phyloP scores from a whole-genome alignment of 805 yeast species.

The Lachancea mirantina region DNA sequence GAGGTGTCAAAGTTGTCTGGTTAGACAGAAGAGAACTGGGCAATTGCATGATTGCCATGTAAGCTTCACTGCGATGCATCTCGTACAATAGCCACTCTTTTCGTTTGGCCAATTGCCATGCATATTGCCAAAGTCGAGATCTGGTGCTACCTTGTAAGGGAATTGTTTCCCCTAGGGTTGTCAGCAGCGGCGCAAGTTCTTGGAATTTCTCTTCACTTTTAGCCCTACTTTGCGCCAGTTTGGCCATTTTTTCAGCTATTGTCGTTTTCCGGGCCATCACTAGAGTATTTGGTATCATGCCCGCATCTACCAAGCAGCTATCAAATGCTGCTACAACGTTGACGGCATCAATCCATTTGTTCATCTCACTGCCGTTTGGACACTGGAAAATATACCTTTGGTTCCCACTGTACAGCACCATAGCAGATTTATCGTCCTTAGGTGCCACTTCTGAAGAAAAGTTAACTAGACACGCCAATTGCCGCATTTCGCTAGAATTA shows the following conservation, averaged over 20 bases:
- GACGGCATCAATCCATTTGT: slow-evolving; percentile 51
- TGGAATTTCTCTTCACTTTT: slow-evolving; percentile 33
- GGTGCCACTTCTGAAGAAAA: slow-evolving; percentile 8
- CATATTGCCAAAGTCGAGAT: slow-evolving; percentile 39
- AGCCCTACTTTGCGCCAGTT: slow-evolving; percentile 31
- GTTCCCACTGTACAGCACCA: slow-evolving; percentile 36
- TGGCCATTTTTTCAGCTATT: slow-evolving; percentile 30
- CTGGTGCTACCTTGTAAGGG: slow-evolving; percentile 51
- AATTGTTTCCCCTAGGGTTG: slow-evolving; percentile 39
- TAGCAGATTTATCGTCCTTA: slow-evolving; percentile 22
- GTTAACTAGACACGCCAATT: slow-evolving; percentile 1
- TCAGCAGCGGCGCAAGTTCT: slow-evolving; percentile 31
- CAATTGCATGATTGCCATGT: slow-evolving; percentile 2
- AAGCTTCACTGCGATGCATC: slow-evolving; percentile 33
- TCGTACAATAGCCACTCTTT: slow-evolving; percentile 55
- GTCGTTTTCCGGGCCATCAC: slow-evolving; percentile 21
- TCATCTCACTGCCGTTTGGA: slow-evolving; percentile 37
- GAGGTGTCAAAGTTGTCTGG: slow-evolving; percentile 1
- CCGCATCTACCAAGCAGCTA: slow-evolving; percentile 19
- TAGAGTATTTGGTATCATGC: slow-evolving; percentile 26
- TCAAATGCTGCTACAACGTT: slow-evolving; percentile 23
- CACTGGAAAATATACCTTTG: slow-evolving; percentile 39
- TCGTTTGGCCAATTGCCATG: slow-evolving; percentile 42
- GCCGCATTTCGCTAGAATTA: slow-evolving; percentile 6
- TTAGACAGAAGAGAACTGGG: not conserved